Base-by-base conservation (phyloP, 176 grass and related monocot species). In the Zea luxurians region DNA sequence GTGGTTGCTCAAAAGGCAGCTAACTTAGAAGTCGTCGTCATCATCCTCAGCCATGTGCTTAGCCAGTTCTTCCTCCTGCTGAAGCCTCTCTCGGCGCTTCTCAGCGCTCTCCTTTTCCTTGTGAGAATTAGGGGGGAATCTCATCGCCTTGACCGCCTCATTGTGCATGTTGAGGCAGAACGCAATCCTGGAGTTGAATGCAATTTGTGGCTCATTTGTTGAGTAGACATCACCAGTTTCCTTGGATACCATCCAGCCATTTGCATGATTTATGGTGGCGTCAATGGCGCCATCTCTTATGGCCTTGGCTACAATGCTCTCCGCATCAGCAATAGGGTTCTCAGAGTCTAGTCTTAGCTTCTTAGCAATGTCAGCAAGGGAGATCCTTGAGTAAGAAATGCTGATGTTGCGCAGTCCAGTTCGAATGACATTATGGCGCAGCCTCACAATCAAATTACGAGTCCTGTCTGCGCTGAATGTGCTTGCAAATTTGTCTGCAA, bases 131-230 rank as follows among this genome's bases (percentile, higher is more conserved):
- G 90, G 93, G 1, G 93, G 93, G 65, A 90, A 97, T 65, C 90
- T 86, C 73, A 97, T 82, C 0, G 93, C 93, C 74, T 88, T 92
- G 13, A 97, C 88, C 1, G 90, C 93, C 70, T 97, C 93, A 61
- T 97, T 97, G 68, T 97, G 93, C 90, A 97, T 97, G 63, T 97
- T 97, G 11, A 97, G 86, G 88, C 93, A 97, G 47, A 97, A 97
- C 5, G 86, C 88, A 76, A 97, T 93, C 71, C 93, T 88, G 4
- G 93, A 90, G 64, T 97, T 92, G 84, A 97, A 93, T 12, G 90
- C 93, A 20, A 88, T 75, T 54, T 97, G 93, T 0, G 93, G 93
- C 68, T 97, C 93, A 36, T 97, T 97, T 38, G 93, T 97, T 0
- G 90, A 92, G 74, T 97, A 97, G 34, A 97, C 90, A 77, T 97